Base-by-base conservation (phyloP, 2,329 filamentous ascomycete genomes). In the Amesomyces nigricolor region DNA sequence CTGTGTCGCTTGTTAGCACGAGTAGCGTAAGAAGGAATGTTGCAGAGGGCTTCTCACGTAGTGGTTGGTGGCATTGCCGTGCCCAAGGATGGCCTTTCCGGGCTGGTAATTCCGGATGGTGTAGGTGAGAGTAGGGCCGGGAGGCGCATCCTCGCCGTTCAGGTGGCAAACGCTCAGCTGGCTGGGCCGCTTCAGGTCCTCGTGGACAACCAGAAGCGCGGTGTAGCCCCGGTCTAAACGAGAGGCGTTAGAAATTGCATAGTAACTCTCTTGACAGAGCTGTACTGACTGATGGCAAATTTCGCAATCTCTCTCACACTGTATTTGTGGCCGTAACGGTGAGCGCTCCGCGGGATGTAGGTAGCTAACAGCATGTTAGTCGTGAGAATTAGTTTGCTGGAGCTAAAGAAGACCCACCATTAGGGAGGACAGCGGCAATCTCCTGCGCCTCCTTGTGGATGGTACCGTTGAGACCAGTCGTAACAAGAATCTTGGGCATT, bases 111-210 rank as follows among this genome's bases (percentile, higher is more conserved):
- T 95, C 61, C 86, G 86, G 61, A 96, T 88, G 54, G 79, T 85
- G 74, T 97, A 97, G 69, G 96, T 91, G 69, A 96, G 94, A 46
- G 92, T 95, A 1, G 94, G 92, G 0, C 94, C 92, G 0, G 79
- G 69, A 0, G 94, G 91, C 1, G 53, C 59, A 22, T 61, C 63
- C 35, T 61, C 60, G 22, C 55, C 55, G 46, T 64, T 65, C 17
- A 97, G 77, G 67, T 95, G 88, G 4, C 95, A 84, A 14, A 97
- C 81, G 30, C 91, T 91, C 26, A 97, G 72, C 0, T 89, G 91
- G 13, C 85, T 85, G 0, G 91, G 88, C 65, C 81, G 84, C 74
- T 99, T 99, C 63, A 84, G 81, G 68, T 96, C 91, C 72, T 99
- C 91, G 67, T 91, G 89, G 14, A 96, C 75, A 14, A 99, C 82